phyloP scores from a whole-genome alignment of 225 moss, liverwort and hornwort genomes.

The Takakia lepidozioides region DNA sequence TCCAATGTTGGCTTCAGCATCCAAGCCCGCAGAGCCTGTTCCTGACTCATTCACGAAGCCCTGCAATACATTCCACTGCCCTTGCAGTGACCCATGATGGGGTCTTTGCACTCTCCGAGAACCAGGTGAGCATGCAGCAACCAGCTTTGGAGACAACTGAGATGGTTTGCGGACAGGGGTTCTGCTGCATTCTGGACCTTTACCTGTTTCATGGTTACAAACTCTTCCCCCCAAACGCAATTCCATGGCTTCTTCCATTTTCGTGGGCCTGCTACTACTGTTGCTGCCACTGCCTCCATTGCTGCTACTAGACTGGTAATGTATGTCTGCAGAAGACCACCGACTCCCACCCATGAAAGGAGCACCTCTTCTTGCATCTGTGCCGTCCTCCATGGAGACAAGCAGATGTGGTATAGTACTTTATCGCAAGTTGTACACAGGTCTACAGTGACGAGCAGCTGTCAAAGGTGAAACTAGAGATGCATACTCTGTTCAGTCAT shows the following conservation, averaged over 20 bases:
- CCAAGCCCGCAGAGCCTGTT: conserved; percentile 41
- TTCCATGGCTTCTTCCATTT: conserved; percentile 62
- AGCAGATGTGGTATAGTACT: too few species aligned
- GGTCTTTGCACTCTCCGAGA: conserved; percentile 51
- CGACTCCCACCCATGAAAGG: conserved; percentile 42
- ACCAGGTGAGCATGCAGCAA: conserved; percentile 48
- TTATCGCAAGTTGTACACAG: too few species aligned
- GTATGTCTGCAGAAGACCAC: conserved; percentile 49
- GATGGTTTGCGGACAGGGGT: conserved; percentile 45
- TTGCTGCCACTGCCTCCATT: conserved; percentile 51
- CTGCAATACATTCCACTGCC: conserved; percentile 51
- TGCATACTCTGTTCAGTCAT: too few species aligned
- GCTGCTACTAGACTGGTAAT: conserved; percentile 48
- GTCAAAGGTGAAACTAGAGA: too few species aligned
- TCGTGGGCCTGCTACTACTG: conserved; percentile 30
- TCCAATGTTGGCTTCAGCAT: conserved; percentile 44
- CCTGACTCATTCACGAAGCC: conserved; percentile 38
- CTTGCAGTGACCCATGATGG: conserved; percentile 35
- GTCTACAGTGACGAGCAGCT: too few species aligned
- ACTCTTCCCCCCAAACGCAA: conserved; percentile 40
- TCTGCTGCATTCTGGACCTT: conserved; percentile 66
- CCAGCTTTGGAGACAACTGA: conserved; percentile 52
- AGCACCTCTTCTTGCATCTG: conserved; percentile 53
- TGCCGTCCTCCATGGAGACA: conserved; percentile 47
- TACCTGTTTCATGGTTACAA: conserved; percentile 44